Base-by-base conservation (phyloP, 495 filamentous ascomycete genomes). In the Podospora anserina region DNA sequence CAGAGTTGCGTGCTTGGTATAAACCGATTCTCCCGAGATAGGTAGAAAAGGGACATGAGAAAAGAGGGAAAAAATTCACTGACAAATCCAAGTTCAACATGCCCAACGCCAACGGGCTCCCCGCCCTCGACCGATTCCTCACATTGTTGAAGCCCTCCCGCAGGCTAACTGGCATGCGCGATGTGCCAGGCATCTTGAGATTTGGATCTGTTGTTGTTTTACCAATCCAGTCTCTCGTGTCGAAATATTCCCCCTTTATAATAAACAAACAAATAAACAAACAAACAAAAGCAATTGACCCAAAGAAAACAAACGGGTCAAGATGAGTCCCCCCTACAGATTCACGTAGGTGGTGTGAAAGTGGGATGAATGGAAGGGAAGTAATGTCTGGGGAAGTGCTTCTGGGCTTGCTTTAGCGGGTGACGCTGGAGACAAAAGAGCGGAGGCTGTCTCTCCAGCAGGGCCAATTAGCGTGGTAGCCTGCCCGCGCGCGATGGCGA, bases 81-180 rank as follows among this genome's bases (percentile, higher is more conserved):
- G 83, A 96, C 92, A 95, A 77, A 73, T 96, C 92, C 67, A 96
- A 74, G 76, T 93, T 95, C 63, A 95, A 75, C 66, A 87, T 78
- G 53, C 87, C 84, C 68, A 88, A 76, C 72, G 88, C 84, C 68
- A 88, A 75, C 72, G 88, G 85, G 70, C 85, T 85, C 65, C 78
- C 82, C 64, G 87, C 81, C 66, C 85, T 81, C 57, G 81, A 77
- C 58, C 79, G 81, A 70, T 83, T 85, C 76, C 82, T 82, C 71
- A 85, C 81, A 64, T 61, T 80, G 64, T 83, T 81, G 78, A 90
- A 86, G 79, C 83, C 86, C 76, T 87, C 84, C 61, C 88, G 82
- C 76, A 91, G 80, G 77, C 87, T 89, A 62, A 89, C 80, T 72
- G 89, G 88, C 78, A 91, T 86, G 76, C 89, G 82, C 64, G 88